Percentiles rank a stretch among this genome's conserved stretches.
Conservation (phyloP, 805 yeast species). For the Helenozyma rhizophorensis region DNA sequence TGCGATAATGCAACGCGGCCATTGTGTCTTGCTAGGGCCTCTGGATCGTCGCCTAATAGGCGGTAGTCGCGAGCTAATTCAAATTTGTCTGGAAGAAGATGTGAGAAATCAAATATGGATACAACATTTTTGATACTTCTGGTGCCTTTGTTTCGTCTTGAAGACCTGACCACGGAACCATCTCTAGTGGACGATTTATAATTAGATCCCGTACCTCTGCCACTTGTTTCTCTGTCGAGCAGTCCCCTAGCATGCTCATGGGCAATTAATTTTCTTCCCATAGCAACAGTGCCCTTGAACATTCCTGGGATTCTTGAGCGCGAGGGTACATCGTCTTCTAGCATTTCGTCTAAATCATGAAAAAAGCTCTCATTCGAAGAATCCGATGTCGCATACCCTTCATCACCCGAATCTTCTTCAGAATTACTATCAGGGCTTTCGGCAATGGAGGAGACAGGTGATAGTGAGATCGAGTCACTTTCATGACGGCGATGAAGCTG, state of each 20-base stretch:
- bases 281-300: constrained; percentile 37
- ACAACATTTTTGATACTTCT: constrained; percentile 49
- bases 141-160: constrained; percentile 17
- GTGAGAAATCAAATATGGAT: constrained; percentile 57
- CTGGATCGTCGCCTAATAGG: constrained; percentile 60
- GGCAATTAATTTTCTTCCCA: constrained; percentile 29
- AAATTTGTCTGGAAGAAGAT: constrained; percentile 70
- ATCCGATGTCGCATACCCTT: too few relatives aligned
- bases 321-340: constrained; percentile 51
- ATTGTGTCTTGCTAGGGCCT: constrained; percentile 62
- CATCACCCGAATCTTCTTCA: constrained; percentile 10
- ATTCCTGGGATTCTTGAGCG: constrained; percentile 52
- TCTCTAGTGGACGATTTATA: constrained; percentile 36
- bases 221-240: constrained; percentile 34
- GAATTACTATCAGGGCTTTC: constrained; percentile 6
- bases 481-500: too few relatives aligned
- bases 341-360: constrained; percentile 65
- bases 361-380: constrained; percentile 56
- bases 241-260: constrained; percentile 23
- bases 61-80: constrained; percentile 66
- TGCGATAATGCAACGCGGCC: constrained; percentile 62
- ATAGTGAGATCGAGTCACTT: too few relatives aligned
- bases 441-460: neutral
- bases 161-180: constrained; percentile 22
- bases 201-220: constrained; percentile 28